A percentile compares a stretch with the other conserved stretches of the same genome.
Conservation (phyloP, 805 yeast species). For the Yamadazyma scolyti region DNA sequence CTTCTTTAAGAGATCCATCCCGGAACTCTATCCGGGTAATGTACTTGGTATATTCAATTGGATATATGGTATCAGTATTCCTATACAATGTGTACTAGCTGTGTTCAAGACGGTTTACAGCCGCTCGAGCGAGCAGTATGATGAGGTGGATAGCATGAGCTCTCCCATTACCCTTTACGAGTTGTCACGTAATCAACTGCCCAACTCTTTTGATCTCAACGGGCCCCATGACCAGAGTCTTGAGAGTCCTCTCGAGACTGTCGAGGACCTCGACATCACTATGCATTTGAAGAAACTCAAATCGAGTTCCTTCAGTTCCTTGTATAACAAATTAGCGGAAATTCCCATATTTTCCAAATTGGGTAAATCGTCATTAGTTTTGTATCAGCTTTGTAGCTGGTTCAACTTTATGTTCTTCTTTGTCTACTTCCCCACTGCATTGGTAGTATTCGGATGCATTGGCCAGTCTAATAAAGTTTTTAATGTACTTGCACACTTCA, state of each 20-base stretch:
- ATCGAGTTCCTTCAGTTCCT: neutral
- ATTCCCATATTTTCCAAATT: no score
- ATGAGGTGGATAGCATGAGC: neutral
- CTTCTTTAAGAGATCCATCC: conserved; percentile 56
- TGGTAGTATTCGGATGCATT: conserved; percentile 64
- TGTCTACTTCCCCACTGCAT: conserved; percentile 54
- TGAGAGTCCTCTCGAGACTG: neutral
- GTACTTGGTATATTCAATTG: conserved; percentile 66
- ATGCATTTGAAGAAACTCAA: conserved; percentile 1
- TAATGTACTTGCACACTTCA: conserved; percentile 89
- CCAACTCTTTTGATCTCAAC: conserved; percentile 22
- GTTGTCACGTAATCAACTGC: conserved; percentile 11
- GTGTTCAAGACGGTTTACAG: conserved; percentile 11
- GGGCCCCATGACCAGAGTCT: conserved; percentile 13
- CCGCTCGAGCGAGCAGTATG: conserved; percentile 1
- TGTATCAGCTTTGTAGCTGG: conserved; percentile 51
- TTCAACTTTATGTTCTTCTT: conserved; percentile 61
- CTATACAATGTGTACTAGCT: conserved; percentile 37
- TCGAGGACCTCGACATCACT: neutral
- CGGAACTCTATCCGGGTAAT: conserved; percentile 70
- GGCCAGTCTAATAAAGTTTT: conserved; percentile 70
- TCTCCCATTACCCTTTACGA: conserved; percentile 24
- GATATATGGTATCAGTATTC: conserved; percentile 51
- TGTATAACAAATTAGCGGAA: neutral
- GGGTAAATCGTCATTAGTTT: conserved; percentile 16